Base-by-base conservation (phyloP, 768 basidiomycete genomes). In the Kwoniella botswanensis region DNA sequence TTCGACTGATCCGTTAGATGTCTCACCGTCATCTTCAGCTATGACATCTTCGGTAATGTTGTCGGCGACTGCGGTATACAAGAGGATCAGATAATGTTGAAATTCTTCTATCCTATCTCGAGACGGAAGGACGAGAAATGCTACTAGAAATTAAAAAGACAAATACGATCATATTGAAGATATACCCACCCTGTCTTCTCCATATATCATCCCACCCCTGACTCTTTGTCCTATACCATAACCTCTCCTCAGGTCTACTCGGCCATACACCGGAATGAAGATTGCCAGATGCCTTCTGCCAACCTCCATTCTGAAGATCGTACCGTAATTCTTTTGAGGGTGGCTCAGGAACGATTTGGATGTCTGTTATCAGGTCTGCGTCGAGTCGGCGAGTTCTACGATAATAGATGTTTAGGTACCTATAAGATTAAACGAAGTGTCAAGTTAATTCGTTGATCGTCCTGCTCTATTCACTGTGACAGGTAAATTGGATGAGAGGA, bases 301-400 rank as follows among this genome's bases (percentile, higher is more conserved):
- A 97, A 4, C 85, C 73, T 43, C 55, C 65, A 46, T 67, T 50
- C 4, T 87, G 86, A n/a, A 81, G 66, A 58, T 81, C 72, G 66
- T 76, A 53, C 60, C 56, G 29, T 84, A 83, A 1, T 85, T 86
- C 73, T 41, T 75, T 15, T 88, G 90, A 82, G 67, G 89, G 87
- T 17, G 86, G 85, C 54, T 88, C 85, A 0, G 88, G 85, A 0
- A 93, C 88, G 3, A 97, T 84, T 56, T 84, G 85, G 15, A 98
- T 82, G 64, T 93, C 89, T 1, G 89, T 90, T 54, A 97, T 87
- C 22, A 97, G 88, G 12, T 91, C 88, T 21, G 93, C 87, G 76
- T 94, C 91, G 74, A 92, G 88, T 62, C 94, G 87, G 60, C 93
- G 87, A 18, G 93, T 93, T 21, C 95, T 88, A 66, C 93, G 89